Evolutionary conservation across 768 basidiomycete species (phyloP).

Genomic region (Xanthoconium stramineum): DNA sequence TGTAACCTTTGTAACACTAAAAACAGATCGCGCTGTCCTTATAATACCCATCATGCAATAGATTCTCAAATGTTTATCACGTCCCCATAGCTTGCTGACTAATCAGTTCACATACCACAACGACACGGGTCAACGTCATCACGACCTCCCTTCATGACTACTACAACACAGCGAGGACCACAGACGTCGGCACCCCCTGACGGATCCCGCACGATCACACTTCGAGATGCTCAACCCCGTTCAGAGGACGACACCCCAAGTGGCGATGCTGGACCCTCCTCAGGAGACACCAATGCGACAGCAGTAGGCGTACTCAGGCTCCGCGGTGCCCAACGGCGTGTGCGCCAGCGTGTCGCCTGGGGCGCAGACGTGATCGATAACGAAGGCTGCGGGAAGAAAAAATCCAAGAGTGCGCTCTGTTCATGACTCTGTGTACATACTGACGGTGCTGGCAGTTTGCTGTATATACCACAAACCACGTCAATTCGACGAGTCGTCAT

Average conservation of each 20-base stretch:
- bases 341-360: constrained; percentile 72
- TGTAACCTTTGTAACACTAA: constrained; percentile 25
- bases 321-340: constrained; percentile 47
- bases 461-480: constrained; percentile 90
- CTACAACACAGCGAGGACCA: constrained; percentile 29
- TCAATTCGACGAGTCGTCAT: constrained; percentile 79
- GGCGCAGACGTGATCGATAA: constrained; percentile 85
- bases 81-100: constrained; percentile 13
- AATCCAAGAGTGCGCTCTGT: constrained; percentile 74
- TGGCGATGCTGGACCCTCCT: constrained; percentile 11
- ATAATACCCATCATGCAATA: constrained; percentile 17
- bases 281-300: constrained; percentile 17
- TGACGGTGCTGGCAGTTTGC: constrained; percentile 58
- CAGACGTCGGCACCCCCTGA: constrained; percentile 44
- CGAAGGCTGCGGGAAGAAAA: constrained; percentile 85
- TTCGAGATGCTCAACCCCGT: constrained; percentile 37
- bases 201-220: constrained; percentile 54
- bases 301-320: constrained; percentile 56
- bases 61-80: constrained; percentile 7
- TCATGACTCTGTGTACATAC: neutral
- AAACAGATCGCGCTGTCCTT: constrained; percentile 13
- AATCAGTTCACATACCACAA: neutral
- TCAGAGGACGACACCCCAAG: constrained; percentile 22
- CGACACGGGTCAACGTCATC: too few relatives aligned
- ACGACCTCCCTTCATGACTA: constrained; percentile 5